A percentile compares a stretch with the other conserved stretches of the same genome.
phyloP scores from a whole-genome alignment of 805 yeast species.

The Candida bentonensis region DNA sequence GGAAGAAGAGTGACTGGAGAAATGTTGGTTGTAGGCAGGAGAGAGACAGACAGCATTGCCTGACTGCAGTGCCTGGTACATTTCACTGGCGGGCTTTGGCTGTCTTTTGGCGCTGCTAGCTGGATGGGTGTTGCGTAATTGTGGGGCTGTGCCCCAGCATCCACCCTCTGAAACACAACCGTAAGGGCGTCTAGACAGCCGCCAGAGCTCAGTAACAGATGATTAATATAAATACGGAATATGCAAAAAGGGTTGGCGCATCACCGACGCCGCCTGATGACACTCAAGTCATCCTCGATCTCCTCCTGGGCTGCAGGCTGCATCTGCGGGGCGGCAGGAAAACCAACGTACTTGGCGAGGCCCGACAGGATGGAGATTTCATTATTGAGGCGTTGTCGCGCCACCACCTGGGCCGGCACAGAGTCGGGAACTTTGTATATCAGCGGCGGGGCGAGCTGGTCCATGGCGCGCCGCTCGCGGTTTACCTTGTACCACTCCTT shows the following conservation, averaged over 20 bases:
- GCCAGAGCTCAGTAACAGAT: not conserved
- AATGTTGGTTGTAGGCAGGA: too few relatives aligned
- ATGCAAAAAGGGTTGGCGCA: not conserved
- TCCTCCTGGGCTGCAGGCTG: conserved; percentile 57
- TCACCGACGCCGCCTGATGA: conserved; percentile 32
- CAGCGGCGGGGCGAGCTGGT: conserved; percentile 38
- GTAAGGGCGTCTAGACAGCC: not conserved
- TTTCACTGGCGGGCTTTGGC: too few relatives aligned
- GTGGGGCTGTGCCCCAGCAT: too few relatives aligned
- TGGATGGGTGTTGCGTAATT: too few relatives aligned
- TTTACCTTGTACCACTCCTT: conserved; percentile 85
- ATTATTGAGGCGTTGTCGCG: conserved; percentile 49
- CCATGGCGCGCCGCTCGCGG: conserved; percentile 74
- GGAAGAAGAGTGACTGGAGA: too few relatives aligned
- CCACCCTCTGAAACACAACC: not conserved
- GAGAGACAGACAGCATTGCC: too few relatives aligned
- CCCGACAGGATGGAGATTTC: conserved; percentile 64
- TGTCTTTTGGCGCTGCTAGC: too few relatives aligned
- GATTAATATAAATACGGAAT: not conserved
- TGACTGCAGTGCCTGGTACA: too few relatives aligned
- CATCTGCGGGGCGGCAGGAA: conserved; percentile 72
- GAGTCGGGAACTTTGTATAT: conserved; percentile 28
- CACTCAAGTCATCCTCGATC: conserved; percentile 53
- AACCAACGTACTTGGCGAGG: conserved; percentile 49
- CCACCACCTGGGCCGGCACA: conserved; percentile 40